Evolutionary conservation across 306 rosid species (phyloP), one percentile per base, ranked within the genome.

Genomic region (Acmispon strigosus): DNA sequence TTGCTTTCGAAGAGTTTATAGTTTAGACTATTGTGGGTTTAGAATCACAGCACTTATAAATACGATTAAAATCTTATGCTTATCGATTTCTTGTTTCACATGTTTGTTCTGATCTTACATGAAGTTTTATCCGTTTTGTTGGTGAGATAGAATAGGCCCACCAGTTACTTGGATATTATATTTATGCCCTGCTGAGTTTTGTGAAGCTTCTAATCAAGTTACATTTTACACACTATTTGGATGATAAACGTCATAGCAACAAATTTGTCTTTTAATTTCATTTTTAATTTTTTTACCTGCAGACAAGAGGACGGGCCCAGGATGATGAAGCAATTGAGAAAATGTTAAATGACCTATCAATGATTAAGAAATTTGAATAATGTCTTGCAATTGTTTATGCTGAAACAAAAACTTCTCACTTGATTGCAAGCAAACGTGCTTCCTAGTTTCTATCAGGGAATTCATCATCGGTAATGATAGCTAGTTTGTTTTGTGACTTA

Each of bases 291-390:
- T 27, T 62, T 50, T 12, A 7, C 29, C 65, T 80, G 75, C 89
- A 93, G 98, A 85, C 97, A 54, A 93, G 90, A 75, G 98, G 98
- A 65, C 84, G 98, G 24, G 88, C 85, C 18, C 96, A 90, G 34
- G 97, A 94, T 13, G 97, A 94, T 20, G 98, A 94, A 37, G 97
- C 96, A 10, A 94, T 94, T 9, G 96, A 94, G 85, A 94, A 90
- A 73, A 94, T 94, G 97, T 77, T 94, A 81, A 87, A 80, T 43
- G 98, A 94, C 66, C 78, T 90, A 6, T 89, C 98, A 0, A 62
- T 94, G 32, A 94, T 94, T 58, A 90, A 94, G 96, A 90, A 86
- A 80, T 94, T 94, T 64, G 98, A 90, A 69, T 90, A 79, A 19
- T 11, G 6, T 49, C 39, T 6, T 51, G 39, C 70, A 16, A 2